phyloP scores from a whole-genome alignment of 257 asterid genomes.

The Linderniella brevidens region DNA sequence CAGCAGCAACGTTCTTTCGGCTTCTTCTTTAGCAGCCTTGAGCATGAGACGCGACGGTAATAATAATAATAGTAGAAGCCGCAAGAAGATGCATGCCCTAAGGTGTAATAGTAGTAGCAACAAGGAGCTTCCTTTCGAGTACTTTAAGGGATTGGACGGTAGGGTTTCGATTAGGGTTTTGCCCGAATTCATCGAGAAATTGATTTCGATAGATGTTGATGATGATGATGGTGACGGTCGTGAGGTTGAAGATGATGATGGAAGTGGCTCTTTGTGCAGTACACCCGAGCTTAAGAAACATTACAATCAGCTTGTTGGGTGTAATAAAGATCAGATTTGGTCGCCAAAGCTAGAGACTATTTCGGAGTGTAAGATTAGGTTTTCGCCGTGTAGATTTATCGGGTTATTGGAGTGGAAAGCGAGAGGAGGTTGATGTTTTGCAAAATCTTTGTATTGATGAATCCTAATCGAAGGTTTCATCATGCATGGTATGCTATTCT shows the following conservation, averaged over 20 bases:
- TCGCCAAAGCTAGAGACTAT: conserved; percentile 76
- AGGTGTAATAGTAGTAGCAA: conserved; percentile 10
- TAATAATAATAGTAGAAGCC: conserved; percentile 12
- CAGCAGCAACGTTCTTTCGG: conserved; percentile 27
- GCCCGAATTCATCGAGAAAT: conserved; percentile 37
- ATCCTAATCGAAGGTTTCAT: too few species aligned
- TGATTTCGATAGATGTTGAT: conserved; percentile 16
- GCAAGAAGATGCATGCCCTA: conserved; percentile 18
- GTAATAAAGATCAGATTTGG: conserved; percentile 38
- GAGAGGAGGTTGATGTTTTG: conserved; percentile 18
- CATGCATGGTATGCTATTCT: too few species aligned
- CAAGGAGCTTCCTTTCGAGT: conserved; percentile 46
- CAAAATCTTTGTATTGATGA: too few species aligned
- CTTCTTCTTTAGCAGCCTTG: conserved; percentile 15
- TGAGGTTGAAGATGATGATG: not conserved
- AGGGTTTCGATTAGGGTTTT: conserved; percentile 46
- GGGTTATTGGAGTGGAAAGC: conserved; percentile 47
- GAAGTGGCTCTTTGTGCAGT: conserved; percentile 26
- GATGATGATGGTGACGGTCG: not conserved
- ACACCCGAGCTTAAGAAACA: conserved; percentile 78
- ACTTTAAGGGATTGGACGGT: conserved; percentile 40
- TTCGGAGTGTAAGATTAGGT: conserved; percentile 44
- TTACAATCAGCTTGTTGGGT: conserved; percentile 47
- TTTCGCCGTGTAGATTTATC: conserved; percentile 51
- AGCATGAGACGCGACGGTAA: conserved; percentile 17